Evolutionary conservation across 2,329 filamentous ascomycete species (phyloP).

Genomic region (Hirsutella thompsonii): DNA sequence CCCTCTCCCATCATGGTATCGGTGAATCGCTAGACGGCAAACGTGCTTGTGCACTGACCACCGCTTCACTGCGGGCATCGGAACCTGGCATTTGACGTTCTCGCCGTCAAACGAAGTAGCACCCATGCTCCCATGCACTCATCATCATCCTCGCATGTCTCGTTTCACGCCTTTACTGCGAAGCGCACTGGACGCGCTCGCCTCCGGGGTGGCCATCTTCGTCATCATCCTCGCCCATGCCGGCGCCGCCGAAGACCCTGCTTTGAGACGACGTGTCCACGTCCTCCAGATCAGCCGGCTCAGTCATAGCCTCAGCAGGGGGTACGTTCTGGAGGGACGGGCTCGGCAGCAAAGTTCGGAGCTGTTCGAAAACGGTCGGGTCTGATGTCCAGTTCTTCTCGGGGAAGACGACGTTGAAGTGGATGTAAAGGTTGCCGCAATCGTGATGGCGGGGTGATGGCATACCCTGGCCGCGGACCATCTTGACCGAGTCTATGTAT

Average conservation of each 20-base stretch:
- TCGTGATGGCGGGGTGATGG: slow-evolving; percentile 92
- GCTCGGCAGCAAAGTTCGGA: slow-evolving; percentile 76
- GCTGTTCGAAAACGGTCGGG: slow-evolving; percentile 58
- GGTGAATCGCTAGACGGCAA: slow-evolving; percentile 6
- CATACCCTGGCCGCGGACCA: slow-evolving; percentile 95
- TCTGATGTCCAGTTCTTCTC: slow-evolving; percentile 58
- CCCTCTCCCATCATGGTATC: slow-evolving; percentile 7
- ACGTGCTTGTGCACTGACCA: slow-evolving; percentile 6
- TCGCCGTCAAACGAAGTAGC: neutral
- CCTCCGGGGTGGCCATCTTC: slow-evolving; percentile 62
- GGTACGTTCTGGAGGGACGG: slow-evolving; percentile 50
- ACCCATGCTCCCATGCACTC: neutral
- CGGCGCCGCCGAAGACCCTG: slow-evolving; percentile 55
- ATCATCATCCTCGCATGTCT: neutral
- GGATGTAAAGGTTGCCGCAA: slow-evolving; percentile 89
- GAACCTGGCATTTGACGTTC: neutral
- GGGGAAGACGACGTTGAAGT: slow-evolving; percentile 96
- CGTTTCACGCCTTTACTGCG: slow-evolving; percentile 48
- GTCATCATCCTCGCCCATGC: slow-evolving; percentile 60
- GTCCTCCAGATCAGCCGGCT: slow-evolving; percentile 78
- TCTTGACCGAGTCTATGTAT: slow-evolving; percentile 70
- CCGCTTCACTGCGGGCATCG: slow-evolving; percentile 8
- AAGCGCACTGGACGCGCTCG: slow-evolving; percentile 77
- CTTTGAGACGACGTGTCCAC: slow-evolving; percentile 55
- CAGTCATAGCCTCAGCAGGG: slow-evolving; percentile 78